Evolutionary conservation across 2,329 filamentous ascomycete genomes (phyloP), one percentile per base, ranked within the genome.

Genomic region (Colletotrichum sp.): DNA sequence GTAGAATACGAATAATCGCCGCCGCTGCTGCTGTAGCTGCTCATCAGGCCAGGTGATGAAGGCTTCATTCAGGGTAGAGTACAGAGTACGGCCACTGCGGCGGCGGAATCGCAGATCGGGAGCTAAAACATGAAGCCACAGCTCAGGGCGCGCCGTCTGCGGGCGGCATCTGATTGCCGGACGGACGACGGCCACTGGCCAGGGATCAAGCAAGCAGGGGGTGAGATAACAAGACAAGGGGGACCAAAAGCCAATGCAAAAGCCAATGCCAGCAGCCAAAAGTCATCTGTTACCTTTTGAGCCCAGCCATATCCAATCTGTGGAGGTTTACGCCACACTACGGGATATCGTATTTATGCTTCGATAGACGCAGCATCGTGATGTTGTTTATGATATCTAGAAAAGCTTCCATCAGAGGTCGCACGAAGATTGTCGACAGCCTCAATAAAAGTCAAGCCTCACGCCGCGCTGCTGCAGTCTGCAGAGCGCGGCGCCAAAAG

Each of bases 91-190:
- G n/a, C 44, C 44, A 52, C 44, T 24, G 44, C 44, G 44, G 44
- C 44, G 44, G 44, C n/a, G 44, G 10, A 52, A 52, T 52, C 44
- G 44, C 8, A 44, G 22, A 59, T 39, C 64, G 32, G 55, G 62
- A 30, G 32, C 63, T 59, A 52, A 48, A 44, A 48, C 62, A 34
- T 66, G 39, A 72, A 63, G 68, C 62, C 72, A 72, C 70, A n/a
- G 57, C 39, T 55, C 32, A 30, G 16, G n/a, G 59, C 30, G 28
- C 48, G n/a, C 18, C 24, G 59, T 34, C n/a, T n/a, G 57, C 68
- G 68, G 68, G 26, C 69, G 73, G 73, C 70, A 62, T 65, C 64
- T 63, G 64, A 57, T 57, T 76, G 74, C 64, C 74, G 74, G 74
- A 44, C 74, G 63, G 70, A 76, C 60, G 12, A 69, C 59, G 59